These are phyloP conservation scores for Tylopilus sp. DNA, from an alignment of 768 basidiomycete species.

Conservation along the genomic window DNA sequence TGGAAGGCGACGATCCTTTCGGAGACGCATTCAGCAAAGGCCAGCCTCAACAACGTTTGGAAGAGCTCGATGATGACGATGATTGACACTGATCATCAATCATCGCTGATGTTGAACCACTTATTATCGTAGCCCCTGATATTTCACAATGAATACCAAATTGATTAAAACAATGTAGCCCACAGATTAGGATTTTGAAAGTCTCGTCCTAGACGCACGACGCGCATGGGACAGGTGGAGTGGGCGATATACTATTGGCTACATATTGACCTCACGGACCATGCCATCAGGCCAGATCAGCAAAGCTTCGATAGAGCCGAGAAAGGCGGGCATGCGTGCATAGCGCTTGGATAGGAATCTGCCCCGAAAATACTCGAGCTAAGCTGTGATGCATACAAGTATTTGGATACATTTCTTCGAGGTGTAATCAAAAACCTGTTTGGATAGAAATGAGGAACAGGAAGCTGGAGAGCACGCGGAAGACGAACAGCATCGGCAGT, in stretches of 20 bases:
- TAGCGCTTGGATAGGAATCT: no score
- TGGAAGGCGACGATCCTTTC: conserved; percentile 66
- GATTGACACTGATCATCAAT: conserved; percentile 26
- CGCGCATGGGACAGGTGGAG: conserved; percentile 27
- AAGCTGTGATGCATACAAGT: no score
- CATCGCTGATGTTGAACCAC: no score
- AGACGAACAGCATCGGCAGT: conserved; percentile 81
- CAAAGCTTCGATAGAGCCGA: conserved; percentile 61
- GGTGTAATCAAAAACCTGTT: conserved; percentile 26
- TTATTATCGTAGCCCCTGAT: no score
- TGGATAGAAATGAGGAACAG: background rate
- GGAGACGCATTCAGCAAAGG: conserved; percentile 48
- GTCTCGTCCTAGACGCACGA: conserved; percentile 21
- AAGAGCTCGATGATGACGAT: conserved; percentile 48
- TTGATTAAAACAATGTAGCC: conserved; percentile 18
- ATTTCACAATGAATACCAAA: conserved; percentile 1
- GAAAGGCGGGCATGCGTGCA: background rate
- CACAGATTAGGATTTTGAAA: conserved; percentile 6
- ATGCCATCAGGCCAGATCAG: conserved; percentile 36
- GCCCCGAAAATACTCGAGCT: no score
- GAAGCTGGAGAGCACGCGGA: background rate
- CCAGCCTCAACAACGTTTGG: conserved; percentile 26
- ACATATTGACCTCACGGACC: conserved; percentile 57
- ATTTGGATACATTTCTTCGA: background rate
- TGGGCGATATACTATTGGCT: conserved; percentile 47